phyloP scores from a whole-genome alignment of 2,329 filamentous ascomycete genomes.

The Trichophyton simii region DNA sequence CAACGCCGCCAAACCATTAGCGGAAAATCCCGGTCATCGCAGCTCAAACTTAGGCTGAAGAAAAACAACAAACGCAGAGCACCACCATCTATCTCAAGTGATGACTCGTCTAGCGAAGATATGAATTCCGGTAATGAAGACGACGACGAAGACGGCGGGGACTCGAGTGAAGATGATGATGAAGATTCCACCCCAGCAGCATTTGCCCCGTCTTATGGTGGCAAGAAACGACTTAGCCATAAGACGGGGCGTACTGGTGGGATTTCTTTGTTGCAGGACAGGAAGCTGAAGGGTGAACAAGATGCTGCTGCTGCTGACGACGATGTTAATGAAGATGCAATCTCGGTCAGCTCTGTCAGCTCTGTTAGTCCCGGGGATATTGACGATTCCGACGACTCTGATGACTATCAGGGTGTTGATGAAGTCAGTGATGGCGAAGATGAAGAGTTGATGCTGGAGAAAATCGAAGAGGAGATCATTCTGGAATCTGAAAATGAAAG shows the following conservation, averaged over 20 bases:
- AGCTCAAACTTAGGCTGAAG: conserved; percentile 5
- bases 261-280: conserved; percentile 19
- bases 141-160: conserved; percentile 20
- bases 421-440: conserved; percentile 69
- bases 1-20: conserved; percentile 9
- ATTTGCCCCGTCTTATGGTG: conserved; percentile 32
- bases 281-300: conserved; percentile 22
- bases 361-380: conserved; percentile 9
- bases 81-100: conserved; percentile 15
- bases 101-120: conserved; percentile 29
- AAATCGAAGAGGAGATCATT: conserved; percentile 66
- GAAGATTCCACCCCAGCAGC: conserved; percentile 32
- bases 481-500: conserved; percentile 35
- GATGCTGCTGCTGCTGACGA: background rate
- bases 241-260: conserved; percentile 30
- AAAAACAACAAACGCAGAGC: conserved; percentile 15
- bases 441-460: conserved; percentile 64
- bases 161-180: conserved; percentile 24
- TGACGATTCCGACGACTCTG: conserved; percentile 15
- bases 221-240: conserved; percentile 22
- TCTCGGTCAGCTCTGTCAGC: conserved; percentile 12
- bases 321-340: background rate
- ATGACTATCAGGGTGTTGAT: conserved; percentile 58
- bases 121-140: conserved; percentile 23
- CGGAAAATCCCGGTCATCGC: conserved; percentile 6